phyloP scores from a whole-genome alignment of 2,329 filamentous ascomycete genomes.

The Claviceps capensis region DNA sequence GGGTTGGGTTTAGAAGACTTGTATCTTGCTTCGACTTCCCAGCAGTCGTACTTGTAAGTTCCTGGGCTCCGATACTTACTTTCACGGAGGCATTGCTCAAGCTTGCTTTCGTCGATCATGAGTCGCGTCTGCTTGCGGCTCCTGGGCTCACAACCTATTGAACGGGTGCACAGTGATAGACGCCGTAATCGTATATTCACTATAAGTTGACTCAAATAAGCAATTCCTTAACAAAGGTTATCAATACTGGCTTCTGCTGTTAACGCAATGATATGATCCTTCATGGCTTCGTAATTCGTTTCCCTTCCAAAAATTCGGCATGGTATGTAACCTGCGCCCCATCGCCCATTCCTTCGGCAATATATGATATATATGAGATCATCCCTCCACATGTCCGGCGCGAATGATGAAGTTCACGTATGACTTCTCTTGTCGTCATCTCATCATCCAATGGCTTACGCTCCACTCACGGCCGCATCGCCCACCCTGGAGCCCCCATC shows the following conservation, averaged over 20 bases:
- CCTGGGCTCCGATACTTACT: too few relatives aligned
- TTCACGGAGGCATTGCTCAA: too few relatives aligned
- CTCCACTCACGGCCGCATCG: slow-evolving; percentile 12
- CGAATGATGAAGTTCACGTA: not conserved
- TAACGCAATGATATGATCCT: not conserved
- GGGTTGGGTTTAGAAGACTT: too few relatives aligned
- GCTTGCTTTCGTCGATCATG: too few relatives aligned
- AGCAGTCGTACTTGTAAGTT: too few relatives aligned
- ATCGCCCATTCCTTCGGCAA: not conserved
- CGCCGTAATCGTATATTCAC: too few relatives aligned
- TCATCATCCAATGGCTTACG: slow-evolving; percentile 14
- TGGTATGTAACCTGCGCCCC: not conserved
- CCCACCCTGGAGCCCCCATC: slow-evolving; percentile 8
- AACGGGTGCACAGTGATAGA: too few relatives aligned
- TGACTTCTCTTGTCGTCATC: slow-evolving; percentile 5
- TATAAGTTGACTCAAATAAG: too few relatives aligned
- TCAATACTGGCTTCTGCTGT: not conserved
- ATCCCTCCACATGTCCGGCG: not conserved
- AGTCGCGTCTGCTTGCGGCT: too few relatives aligned
- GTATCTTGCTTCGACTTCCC: too few relatives aligned
- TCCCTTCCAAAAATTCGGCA: not conserved
- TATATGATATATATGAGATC: not conserved
- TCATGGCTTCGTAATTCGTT: slow-evolving; percentile 5
- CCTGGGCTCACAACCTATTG: too few relatives aligned
- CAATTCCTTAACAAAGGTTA: too few relatives aligned